Percentiles rank a stretch among this genome's conserved stretches.
phyloP scores from a whole-genome alignment of 2,329 filamentous ascomycete genomes.

The Periconia digitata region DNA sequence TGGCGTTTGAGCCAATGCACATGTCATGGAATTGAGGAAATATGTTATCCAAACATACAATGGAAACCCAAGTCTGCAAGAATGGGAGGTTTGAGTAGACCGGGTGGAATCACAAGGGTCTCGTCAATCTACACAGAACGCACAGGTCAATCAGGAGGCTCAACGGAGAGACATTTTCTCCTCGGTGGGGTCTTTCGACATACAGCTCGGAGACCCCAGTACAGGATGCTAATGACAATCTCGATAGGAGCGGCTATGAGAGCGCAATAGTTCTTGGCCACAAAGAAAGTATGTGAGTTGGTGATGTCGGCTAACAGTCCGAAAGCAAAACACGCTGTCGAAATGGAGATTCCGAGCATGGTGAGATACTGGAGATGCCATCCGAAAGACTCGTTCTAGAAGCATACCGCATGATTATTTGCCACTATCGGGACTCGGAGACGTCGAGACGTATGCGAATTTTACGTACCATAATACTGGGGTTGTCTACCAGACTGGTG shows the following conservation, averaged over 20 bases:
- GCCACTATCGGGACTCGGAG: too few relatives aligned
- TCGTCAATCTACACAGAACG: constrained; percentile 2
- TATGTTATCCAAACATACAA: constrained; percentile 21
- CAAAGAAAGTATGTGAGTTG: constrained; percentile 60
- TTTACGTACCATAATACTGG: constrained; percentile 27
- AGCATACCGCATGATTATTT: constrained; percentile 1
- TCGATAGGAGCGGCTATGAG: constrained; percentile 69
- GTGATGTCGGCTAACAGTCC: constrained; percentile 68
- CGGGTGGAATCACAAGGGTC: constrained; percentile 13
- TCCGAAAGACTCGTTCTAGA: constrained; percentile 62
- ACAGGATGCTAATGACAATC: constrained; percentile 69
- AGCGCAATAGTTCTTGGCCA: constrained; percentile 67
- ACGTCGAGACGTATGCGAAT: background rate
- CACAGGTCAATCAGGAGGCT: constrained; percentile 18
- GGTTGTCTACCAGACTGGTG: constrained; percentile 31
- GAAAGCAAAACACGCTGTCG: constrained; percentile 61
- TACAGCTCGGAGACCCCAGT: constrained; percentile 66
- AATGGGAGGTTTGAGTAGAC: constrained; percentile 41
- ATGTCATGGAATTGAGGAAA: background rate
- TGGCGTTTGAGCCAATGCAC: too few relatives aligned
- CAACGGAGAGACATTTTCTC: background rate
- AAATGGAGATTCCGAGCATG: constrained; percentile 68
- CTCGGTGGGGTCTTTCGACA: constrained; percentile 9
- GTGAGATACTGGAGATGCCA: constrained; percentile 74
- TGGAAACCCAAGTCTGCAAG: constrained; percentile 50